These are phyloP conservation scores for Microcyclospora tardicrescens DNA, from an alignment of 2,329 filamentous ascomycete genomes.

Conservation along the genomic window DNA sequence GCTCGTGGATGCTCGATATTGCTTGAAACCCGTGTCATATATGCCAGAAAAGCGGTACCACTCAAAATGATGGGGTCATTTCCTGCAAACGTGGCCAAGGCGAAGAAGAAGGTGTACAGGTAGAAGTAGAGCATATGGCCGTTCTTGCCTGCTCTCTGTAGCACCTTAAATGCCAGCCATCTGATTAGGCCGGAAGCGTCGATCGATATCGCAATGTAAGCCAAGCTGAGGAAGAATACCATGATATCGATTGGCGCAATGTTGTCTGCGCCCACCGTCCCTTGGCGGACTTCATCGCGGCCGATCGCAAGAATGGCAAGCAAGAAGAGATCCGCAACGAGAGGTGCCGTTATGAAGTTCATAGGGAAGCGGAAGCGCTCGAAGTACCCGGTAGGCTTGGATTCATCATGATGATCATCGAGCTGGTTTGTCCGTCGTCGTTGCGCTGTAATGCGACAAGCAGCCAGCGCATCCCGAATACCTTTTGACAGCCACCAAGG, in stretches of 20 bases:
- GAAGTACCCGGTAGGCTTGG: conserved; percentile 25
- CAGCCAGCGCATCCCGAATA: conserved; percentile 32
- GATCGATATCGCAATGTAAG: conserved; percentile 66
- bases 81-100: conserved; percentile 53
- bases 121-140: conserved; percentile 59
- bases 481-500: conserved; percentile 39
- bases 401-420: conserved; percentile 11
- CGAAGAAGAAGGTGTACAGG: conserved; percentile 60
- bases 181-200: conserved; percentile 62
- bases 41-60: conserved; percentile 60
- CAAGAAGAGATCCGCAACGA: conserved; percentile 59
- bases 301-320: conserved; percentile 58
- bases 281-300: conserved; percentile 51
- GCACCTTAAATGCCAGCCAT: conserved; percentile 56
- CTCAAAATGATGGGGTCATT: conserved; percentile 66
- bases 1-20: conserved; percentile 59
- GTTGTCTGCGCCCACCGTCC: conserved; percentile 51
- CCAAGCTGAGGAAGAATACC: conserved; percentile 51
- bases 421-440: conserved; percentile 12
- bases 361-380: conserved; percentile 47
- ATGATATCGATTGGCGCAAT: conserved; percentile 62
- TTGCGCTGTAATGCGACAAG: conserved; percentile 41
- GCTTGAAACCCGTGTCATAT: conserved; percentile 62
- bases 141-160: conserved; percentile 53
- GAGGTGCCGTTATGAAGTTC: conserved; percentile 58